Percentiles rank a stretch among this genome's conserved stretches.
phyloP scores from a whole-genome alignment of 2,329 filamentous ascomycete genomes.

The Graphilbum fragrans region DNA sequence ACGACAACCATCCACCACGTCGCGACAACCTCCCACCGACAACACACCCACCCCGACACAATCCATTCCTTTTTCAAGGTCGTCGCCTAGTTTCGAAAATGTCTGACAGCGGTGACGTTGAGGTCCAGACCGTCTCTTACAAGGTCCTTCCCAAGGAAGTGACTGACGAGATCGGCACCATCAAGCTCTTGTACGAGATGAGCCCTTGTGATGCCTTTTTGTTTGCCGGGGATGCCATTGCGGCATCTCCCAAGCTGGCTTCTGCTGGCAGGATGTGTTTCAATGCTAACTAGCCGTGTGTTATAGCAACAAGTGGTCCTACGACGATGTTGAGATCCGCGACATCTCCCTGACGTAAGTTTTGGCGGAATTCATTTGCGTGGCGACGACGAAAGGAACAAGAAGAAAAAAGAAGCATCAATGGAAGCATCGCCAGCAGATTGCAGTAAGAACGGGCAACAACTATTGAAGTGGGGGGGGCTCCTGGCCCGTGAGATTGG shows the following conservation, averaged over 20 bases:
- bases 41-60: neutral
- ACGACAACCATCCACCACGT: neutral
- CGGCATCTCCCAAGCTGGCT: neutral
- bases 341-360: constrained; percentile 99
- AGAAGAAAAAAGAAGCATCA: too few relatives aligned
- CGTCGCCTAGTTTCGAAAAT: constrained; percentile 41
- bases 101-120: constrained; percentile 92
- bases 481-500: too few relatives aligned
- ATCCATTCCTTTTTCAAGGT: constrained; percentile 7
- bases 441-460: too few relatives aligned
- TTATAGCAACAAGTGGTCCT: constrained; percentile 65
- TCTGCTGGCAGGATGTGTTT: constrained; percentile 5
- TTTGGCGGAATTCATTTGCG: too few relatives aligned
- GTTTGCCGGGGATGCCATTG: neutral
- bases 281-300: too few relatives aligned
- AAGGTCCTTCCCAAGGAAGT: constrained; percentile 88
- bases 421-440: too few relatives aligned
- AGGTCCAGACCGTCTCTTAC: constrained; percentile 68
- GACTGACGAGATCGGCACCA: constrained; percentile 73
- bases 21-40: constrained; percentile 3
- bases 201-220: neutral
- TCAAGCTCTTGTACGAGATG: constrained; percentile 62
- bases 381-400: too few relatives aligned
- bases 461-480: too few relatives aligned
- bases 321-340: constrained; percentile 98